Base-by-base conservation (phyloP, 768 basidiomycete genomes). In the Agrocybe praecox region DNA sequence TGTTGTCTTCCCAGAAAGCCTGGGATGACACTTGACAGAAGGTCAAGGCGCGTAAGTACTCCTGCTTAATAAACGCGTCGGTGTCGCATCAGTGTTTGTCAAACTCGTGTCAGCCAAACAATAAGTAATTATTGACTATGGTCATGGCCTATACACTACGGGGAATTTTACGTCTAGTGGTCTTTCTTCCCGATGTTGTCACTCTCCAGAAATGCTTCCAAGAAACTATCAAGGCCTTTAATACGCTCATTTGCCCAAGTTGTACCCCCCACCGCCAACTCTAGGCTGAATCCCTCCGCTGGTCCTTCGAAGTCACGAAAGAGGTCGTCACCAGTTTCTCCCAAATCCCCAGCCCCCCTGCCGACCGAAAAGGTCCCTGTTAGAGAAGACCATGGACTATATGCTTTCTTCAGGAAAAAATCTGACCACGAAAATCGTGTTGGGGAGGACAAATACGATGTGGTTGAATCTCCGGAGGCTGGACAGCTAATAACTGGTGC, bases 381-480 rank as follows among this genome's bases (percentile, higher is more conserved):
- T 23, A 67, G 63, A 23, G 80, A 85, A 19, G 80, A 87, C 57
- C 91, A 94, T 68, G 92, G 91, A 1, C 80, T 94, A 7, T 92
- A 82, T 64, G 85, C 77, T 0, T 93, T 94, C 68, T 94, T 93
- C 72, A 79, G 89, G 56, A 78, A 74, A 63, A 84, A 81, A 64
- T 72, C 78, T 19, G 76, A 68, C 46, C 74, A 23, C 21, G 49
- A 72, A 33, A 71, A 81, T 33, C 63, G 76, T 1, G 59, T 55
- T 12, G 87, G 83, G 6, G 76, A 76, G 51, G 77, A 76, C n/a
- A 73, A 67, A 40, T 85, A 84, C 60, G 86, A 89, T 62, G 80
- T 72, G 4, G 56, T 75, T 14, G 77, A 78, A 62, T 66, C 74
- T 0, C 71, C 72, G 14, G 66, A 68, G 55, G 64, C 64, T 42